Evolutionary conservation across 2,329 filamentous ascomycete species (phyloP).

Genomic region (Celoporthe dispersa): DNA sequence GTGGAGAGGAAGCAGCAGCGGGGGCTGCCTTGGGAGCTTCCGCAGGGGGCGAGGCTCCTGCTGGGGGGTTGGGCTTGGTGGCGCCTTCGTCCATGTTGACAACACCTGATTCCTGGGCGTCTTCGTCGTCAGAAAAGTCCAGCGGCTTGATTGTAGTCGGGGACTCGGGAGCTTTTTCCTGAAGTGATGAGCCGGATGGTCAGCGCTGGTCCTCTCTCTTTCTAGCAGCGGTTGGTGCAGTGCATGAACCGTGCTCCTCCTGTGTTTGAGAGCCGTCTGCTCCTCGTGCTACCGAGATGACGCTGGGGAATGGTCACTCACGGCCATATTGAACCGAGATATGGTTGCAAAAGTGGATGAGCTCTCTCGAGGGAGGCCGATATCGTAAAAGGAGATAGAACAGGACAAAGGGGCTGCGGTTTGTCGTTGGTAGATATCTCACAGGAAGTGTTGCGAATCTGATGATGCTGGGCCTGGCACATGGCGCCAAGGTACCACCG

Average conservation of each 20-base stretch:
- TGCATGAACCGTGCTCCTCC: conserved; percentile 29
- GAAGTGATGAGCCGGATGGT: conserved; percentile 4
- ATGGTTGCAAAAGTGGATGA: not conserved
- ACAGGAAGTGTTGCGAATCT: conserved; percentile 8
- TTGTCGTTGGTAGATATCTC: not conserved
- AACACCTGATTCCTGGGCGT: conserved; percentile 64
- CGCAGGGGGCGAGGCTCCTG: conserved; percentile 34
- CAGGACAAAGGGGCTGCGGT: not conserved
- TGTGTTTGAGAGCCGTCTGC: conserved; percentile 22
- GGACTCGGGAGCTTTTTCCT: conserved; percentile 55
- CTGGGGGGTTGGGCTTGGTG: conserved; percentile 29
- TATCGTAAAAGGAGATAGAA: conserved; percentile 1
- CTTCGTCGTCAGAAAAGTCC: conserved; percentile 74
- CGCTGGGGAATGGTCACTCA: conserved; percentile 23
- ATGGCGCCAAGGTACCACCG: not conserved
- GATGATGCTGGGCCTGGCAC: conserved; percentile 3
- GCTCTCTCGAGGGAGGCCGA: conserved; percentile 3
- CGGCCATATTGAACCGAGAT: conserved; percentile 31
- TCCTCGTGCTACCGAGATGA: conserved; percentile 29
- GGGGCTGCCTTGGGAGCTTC: conserved; percentile 32
- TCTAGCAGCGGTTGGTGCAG: conserved; percentile 17
- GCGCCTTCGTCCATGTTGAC: conserved; percentile 44
- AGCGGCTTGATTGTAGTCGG: conserved; percentile 68
- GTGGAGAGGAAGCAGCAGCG: conserved; percentile 17
- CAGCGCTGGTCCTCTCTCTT: conserved; percentile 14